Conservation (phyloP, 73 alveolate species). For the Paramecium primaurelia region DNA sequence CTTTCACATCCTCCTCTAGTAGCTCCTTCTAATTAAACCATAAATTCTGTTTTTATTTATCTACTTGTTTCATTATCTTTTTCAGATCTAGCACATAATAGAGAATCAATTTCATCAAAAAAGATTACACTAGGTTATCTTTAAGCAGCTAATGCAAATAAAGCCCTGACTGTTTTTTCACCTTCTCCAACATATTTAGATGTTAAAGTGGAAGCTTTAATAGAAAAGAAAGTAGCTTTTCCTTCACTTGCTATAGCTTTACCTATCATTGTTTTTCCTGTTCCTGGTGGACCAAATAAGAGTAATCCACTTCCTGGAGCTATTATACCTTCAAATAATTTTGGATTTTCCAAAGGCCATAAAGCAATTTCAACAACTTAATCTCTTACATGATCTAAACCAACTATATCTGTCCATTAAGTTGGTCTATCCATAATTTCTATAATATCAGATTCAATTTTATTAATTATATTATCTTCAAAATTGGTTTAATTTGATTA, state of each 20-base stretch:
- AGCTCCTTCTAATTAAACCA: conserved; percentile 93
- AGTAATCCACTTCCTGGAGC: conserved; percentile 59
- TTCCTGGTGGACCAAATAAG: conserved; percentile 98
- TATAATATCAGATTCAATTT: neutral
- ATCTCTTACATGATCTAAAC: conserved; percentile 51
- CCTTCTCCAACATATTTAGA: conserved; percentile 98
- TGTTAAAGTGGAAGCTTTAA: conserved; percentile 91
- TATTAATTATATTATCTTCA: neutral
- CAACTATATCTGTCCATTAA: conserved; percentile 58
- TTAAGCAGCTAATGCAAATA: conserved; percentile 89
- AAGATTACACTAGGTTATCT: conserved; percentile 97
- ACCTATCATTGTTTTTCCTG: conserved; percentile 98
- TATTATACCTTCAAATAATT: conserved; percentile 47
- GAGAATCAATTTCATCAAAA: conserved; percentile 98
- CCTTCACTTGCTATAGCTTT: conserved; percentile 96
- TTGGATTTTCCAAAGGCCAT: conserved; percentile 60
- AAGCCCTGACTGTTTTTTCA: conserved; percentile 93
- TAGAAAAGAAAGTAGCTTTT: conserved; percentile 88
- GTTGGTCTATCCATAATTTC: conserved; percentile 10
- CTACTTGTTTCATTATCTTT: conserved; percentile 95
- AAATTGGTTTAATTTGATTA: neutral
- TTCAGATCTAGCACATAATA: conserved; percentile 92
- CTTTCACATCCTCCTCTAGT: conserved; percentile 37
- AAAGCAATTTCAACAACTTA: conserved; percentile 39
- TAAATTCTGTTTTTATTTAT: conserved; percentile 97